These are phyloP conservation scores for Luffa aegyptiaca DNA, from an alignment of 306 rosid genomes.

Conservation along the genomic window DNA sequence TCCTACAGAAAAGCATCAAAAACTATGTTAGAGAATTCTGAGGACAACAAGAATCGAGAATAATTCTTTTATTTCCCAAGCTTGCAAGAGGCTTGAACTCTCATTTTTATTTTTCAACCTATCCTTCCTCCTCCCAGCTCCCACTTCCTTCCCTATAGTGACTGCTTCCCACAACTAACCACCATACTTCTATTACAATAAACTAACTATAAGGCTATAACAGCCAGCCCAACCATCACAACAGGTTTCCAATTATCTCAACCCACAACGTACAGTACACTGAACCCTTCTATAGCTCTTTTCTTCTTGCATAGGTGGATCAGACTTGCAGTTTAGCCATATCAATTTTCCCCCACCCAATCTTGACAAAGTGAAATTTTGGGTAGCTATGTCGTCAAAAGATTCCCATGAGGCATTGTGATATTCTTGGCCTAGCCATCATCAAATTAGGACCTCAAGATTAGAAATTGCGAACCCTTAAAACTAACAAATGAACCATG, in stretches of 20 bases:
- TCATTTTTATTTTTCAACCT: neutral
- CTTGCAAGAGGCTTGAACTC: neutral
- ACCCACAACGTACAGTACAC: neutral
- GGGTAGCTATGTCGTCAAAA: neutral
- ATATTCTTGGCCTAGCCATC: neutral
- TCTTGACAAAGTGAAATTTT: neutral
- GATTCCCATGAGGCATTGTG: neutral
- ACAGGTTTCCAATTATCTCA: neutral
- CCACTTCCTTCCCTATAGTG: neutral
- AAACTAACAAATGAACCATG: neutral
- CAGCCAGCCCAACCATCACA: neutral
- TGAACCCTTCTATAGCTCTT: neutral
- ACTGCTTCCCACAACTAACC: neutral
- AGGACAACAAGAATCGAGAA: neutral
- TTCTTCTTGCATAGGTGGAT: neutral
- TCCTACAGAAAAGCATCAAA: slow-evolving; percentile 30
- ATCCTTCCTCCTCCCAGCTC: neutral
- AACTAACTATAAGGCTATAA: neutral
- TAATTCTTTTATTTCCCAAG: neutral
- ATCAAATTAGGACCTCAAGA: neutral
- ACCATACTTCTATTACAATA: neutral
- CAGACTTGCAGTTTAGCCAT: neutral
- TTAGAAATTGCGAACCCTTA: neutral
- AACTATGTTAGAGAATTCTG: neutral
- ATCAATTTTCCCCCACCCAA: neutral